Base-by-base conservation (phyloP, 2,329 filamentous ascomycete genomes). In the Grosmannia serpens region DNA sequence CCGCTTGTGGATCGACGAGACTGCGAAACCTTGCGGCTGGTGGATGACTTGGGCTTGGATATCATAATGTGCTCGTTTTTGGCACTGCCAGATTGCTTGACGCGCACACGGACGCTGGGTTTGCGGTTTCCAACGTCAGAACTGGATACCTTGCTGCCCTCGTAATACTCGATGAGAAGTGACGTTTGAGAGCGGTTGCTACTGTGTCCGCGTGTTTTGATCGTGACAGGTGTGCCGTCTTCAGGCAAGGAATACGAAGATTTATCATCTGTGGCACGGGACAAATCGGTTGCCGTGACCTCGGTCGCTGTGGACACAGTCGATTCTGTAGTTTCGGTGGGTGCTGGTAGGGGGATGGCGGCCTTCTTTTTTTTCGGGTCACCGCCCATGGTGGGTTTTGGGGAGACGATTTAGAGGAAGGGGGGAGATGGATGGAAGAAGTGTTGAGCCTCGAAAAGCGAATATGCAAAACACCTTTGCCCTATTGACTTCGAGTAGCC, bases 161-260 rank as follows among this genome's bases (percentile, higher is more conserved):
- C 91, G 68, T 95, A 96, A 73, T 95, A 96, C 74, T 96, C 91
- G 67, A 96, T 96, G 66, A 96, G 78, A 64, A 96, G 79, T 59
- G 89, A 95, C 44, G 91, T 95, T 75, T 95, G 91, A 52, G 89
- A 95, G 66, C 82, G 74, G 68, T 75, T 80, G 62, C 76, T 67
- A 63, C 74, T 75, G 69, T 82, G 79, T 66, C 82, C 79, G 61
- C 81, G 83, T 51, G 92, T 96, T 69, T 87, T 85, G 70, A 99
- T 95, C 61, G 90, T 97, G 67, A 99, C 86, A 49, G 91, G 91
- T 57, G 88, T 92, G 69, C 89, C 89, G 82, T 94, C 89, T 68
- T 91, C 88, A 59, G 88, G 89, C 56, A 94, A 81, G 44, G 87
- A 90, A 72, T 88, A 91, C 57, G 86, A 85, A 4, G 88, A 89